Evolutionary conservation across 2,329 filamentous ascomycete genomes (phyloP), one percentile per base, ranked within the genome.

Genomic region (Leptodontidium sp.): DNA sequence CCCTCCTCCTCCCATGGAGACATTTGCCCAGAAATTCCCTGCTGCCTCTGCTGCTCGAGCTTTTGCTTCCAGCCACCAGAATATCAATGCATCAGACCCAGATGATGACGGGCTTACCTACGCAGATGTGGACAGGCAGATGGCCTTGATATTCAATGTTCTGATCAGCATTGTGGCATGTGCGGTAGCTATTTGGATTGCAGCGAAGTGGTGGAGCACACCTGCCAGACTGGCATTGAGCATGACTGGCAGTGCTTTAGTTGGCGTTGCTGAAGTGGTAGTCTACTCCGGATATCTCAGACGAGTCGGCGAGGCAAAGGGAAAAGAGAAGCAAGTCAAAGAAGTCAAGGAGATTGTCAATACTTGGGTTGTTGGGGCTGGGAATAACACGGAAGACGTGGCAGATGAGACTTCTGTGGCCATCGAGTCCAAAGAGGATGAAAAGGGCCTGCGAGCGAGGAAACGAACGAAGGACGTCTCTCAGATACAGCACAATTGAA

Each of bases 91-190:
- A 67, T 62, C 73, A 21, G 70, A 79, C 64, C 59, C 73, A 8
- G 84, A 85, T 67, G 82, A 88, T 72, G 91, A 93, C 70, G 89
- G 91, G 1, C 82, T 91, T 2, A 90, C 89, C 2, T 90, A 90
- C 71, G 86, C 87, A 45, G 92, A 96, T 69, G 84, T 96, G 1
- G 91, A 95, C 78, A 86, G 92, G n/a, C 93, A 96, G 76, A 82
- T 96, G 67, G 90, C 92, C 52, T 84, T 98, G 8, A 93, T 98
- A 63, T 85, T 97, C 75, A 99, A 98, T 79, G 93, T 98, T 62
- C 82, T 98, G 49, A 85, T 97, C 64, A 97, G 93, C 63, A 92
- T 98, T 64, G 82, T 95, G 2, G 93, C 94, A 55, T 92, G 91
- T 62, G 91, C 89, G 2, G 89, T 86, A 2, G 92, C 91, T 8